A percentile compares a stretch with the other conserved stretches of the same genome.
Conservation (phyloP, 352 stramenopile genomes). For the Pythium vanterpoolii region DNA sequence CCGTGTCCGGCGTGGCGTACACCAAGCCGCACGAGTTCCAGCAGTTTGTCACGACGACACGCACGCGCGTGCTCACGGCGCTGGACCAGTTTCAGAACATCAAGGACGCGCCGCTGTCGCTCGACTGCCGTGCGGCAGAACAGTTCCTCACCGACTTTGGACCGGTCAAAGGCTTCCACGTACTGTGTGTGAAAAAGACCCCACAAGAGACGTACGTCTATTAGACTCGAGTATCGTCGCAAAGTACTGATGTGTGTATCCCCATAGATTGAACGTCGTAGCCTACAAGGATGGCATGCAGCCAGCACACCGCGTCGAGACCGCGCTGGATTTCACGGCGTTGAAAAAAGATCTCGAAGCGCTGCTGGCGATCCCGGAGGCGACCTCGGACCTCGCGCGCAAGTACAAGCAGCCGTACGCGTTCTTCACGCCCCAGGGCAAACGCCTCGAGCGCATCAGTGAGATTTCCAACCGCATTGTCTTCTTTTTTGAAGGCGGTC, state of each 20-base stretch:
- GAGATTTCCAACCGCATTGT: conserved; percentile 46
- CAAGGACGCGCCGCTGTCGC: conserved; percentile 9
- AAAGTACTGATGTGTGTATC: neutral
- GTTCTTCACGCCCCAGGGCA: conserved; percentile 57
- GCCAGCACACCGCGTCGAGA: conserved; percentile 28
- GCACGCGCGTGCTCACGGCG: conserved; percentile 25
- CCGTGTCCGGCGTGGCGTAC: conserved; percentile 18
- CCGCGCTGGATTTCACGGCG: conserved; percentile 28
- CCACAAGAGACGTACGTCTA: conserved; percentile 39
- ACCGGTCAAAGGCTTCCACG: conserved; percentile 68
- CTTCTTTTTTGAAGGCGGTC: conserved; percentile 70
- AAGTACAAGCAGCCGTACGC: conserved; percentile 71
- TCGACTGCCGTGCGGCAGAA: conserved; percentile 36
- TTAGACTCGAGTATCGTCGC: neutral
- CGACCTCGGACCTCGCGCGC: conserved; percentile 24
- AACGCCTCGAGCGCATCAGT: conserved; percentile 41
- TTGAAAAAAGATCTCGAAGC: conserved; percentile 39
- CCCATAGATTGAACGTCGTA: conserved; percentile 37
- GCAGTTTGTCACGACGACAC: conserved; percentile 9
- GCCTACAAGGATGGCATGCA: conserved; percentile 61
- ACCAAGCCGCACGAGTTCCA: conserved; percentile 24
- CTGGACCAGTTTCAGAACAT: conserved; percentile 29
- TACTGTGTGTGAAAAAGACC: conserved; percentile 54
- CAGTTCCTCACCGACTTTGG: conserved; percentile 53
- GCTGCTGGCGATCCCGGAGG: conserved; percentile 34